Evolutionary conservation across 192 early-diverging fungal species (phyloP).

Genomic region (Gaertneriomyces sp.): DNA sequence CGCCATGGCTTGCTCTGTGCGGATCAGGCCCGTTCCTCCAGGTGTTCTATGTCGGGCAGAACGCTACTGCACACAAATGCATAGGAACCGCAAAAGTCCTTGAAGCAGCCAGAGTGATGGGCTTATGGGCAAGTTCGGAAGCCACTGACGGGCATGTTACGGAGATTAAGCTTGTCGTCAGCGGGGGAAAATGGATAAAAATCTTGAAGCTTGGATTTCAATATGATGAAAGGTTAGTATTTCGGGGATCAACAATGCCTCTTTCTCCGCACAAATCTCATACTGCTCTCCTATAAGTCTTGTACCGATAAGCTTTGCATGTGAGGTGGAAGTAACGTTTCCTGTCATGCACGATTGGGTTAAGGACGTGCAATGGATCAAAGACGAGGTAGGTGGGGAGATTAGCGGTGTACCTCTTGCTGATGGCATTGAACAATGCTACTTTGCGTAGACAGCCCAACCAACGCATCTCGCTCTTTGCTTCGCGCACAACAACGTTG

Average conservation of each 20-base stretch:
- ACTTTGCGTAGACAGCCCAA: slow-evolving; percentile 1
- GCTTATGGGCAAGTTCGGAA: slow-evolving; percentile 27
- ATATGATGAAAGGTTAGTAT: background rate
- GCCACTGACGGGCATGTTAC: background rate
- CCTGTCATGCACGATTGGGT: slow-evolving; percentile 71
- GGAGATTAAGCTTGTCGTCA: background rate
- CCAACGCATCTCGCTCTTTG: slow-evolving; percentile 57
- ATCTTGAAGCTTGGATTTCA: background rate
- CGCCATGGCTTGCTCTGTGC: slow-evolving; percentile 32
- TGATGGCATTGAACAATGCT: too few species aligned
- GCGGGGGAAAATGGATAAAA: background rate
- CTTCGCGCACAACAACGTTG: slow-evolving; percentile 72
- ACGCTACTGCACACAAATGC: slow-evolving; percentile 8
- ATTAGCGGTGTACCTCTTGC: slow-evolving; percentile 4
- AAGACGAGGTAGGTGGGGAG: slow-evolving; percentile 29
- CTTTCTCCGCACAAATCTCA: background rate
- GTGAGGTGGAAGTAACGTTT: slow-evolving; percentile 31
- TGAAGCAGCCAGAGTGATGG: slow-evolving; percentile 39
- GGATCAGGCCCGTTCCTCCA: slow-evolving; percentile 40
- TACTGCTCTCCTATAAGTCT: background rate
- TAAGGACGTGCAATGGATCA: slow-evolving; percentile 69
- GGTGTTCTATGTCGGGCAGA: slow-evolving; percentile 13
- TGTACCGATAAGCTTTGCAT: background rate
- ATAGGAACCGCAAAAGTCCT: slow-evolving; percentile 23
- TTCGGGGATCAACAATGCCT: slow-evolving; percentile 6